phyloP scores from a whole-genome alignment of 495 filamentous ascomycete species.

The Penicilliopsis zonata region DNA sequence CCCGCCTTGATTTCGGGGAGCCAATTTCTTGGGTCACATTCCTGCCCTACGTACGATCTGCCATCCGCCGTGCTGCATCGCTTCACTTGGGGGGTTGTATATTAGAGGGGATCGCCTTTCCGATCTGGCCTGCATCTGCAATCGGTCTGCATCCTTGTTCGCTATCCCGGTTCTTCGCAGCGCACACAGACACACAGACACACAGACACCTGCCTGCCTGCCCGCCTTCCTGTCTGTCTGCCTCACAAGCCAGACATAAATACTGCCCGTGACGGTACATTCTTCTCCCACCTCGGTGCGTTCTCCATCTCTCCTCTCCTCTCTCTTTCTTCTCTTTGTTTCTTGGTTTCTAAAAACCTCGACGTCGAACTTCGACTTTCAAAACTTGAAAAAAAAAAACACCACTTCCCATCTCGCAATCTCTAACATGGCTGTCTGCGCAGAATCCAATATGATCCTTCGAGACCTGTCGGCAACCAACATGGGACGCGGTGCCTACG shows the following conservation, averaged over 20 bases:
- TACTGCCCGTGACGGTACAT: too few relatives aligned
- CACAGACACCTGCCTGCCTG: too few relatives aligned
- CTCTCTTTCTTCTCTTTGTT: background rate
- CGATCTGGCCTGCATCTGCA: slow-evolving; percentile 31
- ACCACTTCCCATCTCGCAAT: background rate
- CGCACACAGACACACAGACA: too few relatives aligned
- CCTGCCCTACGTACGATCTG: slow-evolving; percentile 30
- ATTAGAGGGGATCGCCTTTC: slow-evolving; percentile 27
- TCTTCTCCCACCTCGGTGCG: background rate
- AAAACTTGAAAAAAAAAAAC: background rate
- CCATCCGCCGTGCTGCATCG: slow-evolving; percentile 22
- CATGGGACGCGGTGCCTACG: slow-evolving; percentile 49
- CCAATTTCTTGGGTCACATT: slow-evolving; percentile 23
- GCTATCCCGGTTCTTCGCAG: slow-evolving; percentile 9
- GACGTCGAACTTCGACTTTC: background rate
- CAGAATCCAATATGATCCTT: slow-evolving; percentile 39
- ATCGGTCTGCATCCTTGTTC: slow-evolving; percentile 16
- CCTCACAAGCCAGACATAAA: slow-evolving; percentile 9
- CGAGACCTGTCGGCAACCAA: slow-evolving; percentile 36
- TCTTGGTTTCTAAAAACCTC: background rate
- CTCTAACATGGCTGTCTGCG: slow-evolving; percentile 12
- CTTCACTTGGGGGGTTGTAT: slow-evolving; percentile 7
- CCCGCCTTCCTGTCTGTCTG: slow-evolving; percentile 8
- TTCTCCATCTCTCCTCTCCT: background rate
- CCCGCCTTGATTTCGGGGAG: slow-evolving; percentile 4